phyloP scores from a whole-genome alignment of 176 grass and related monocot species.

The Oryza brachyantha region DNA sequence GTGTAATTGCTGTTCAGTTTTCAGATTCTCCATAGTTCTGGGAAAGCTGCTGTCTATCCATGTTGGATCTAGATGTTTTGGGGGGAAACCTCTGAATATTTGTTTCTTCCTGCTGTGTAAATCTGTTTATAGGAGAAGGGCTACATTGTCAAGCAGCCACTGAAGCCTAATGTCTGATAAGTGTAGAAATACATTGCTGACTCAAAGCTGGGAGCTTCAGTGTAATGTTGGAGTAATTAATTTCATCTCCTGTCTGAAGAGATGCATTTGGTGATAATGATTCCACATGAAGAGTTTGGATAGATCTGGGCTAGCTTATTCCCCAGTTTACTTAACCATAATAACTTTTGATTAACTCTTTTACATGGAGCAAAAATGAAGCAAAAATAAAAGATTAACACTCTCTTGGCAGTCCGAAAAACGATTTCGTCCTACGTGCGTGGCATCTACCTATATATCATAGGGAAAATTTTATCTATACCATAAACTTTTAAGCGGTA shows the following conservation, averaged over 20 bases:
- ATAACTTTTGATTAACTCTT: too few relatives aligned
- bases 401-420: too few relatives aligned
- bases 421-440: too few relatives aligned
- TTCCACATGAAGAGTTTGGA: too few relatives aligned
- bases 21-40: neutral
- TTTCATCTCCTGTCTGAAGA: neutral
- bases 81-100: neutral
- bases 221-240: neutral
- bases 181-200: neutral
- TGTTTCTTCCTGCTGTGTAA: neutral
- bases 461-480: too few relatives aligned
- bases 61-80: neutral
- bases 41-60: neutral
- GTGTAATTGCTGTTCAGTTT: neutral
- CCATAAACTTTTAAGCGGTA: too few relatives aligned
- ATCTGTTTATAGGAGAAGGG: neutral
- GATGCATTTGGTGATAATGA: neutral
- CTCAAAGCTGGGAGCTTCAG: neutral
- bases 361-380: too few relatives aligned
- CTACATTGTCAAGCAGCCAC: neutral
- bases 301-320: too few relatives aligned
- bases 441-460: too few relatives aligned
- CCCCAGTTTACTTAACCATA: too few relatives aligned
- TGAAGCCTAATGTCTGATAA: neutral
- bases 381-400: too few relatives aligned